Base-by-base conservation (phyloP, 345 rosid species). In the Arabis hirsuta region DNA sequence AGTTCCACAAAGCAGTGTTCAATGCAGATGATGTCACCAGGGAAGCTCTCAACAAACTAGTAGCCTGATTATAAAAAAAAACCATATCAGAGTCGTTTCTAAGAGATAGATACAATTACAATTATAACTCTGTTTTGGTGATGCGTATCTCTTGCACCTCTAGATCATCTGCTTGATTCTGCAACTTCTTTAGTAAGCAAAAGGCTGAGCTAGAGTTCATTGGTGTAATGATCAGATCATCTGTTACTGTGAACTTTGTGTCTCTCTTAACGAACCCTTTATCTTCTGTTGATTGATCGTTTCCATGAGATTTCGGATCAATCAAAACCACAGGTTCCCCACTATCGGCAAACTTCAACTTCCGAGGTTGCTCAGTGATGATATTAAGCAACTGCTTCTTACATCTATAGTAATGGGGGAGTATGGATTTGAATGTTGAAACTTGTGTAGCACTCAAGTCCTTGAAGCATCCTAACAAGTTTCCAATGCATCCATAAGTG, bases 1-100 rank as follows among this genome's bases (percentile, higher is more conserved):
- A 26, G 32, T 61, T 60, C 51, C 68, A 51, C 1, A 61, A 34
- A 51, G 61, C 68, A 50, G 61, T 51, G 68, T 50, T 71, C 75
- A 71, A 50, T 14, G 53, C 74, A 39, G 67, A 60, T 9, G 52
- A 22, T 26, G 59, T 60, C 59, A 19, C 9, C 67, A 71, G 27
- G 6, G 67, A 71, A 59, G 74, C 60, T 50, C 53, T 51, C 64
- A 69, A 13, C 42, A 59, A 12, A 69, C 22, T 56, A 6, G 39
- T 7, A 7, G 39, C 39, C 39, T 34, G 9, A 34, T 34, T 34
- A 34, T 9, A 34, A 34, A 34, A 34, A 5, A 31, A 27, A 27
- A 31, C 3, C 16, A 16, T 16, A 31, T 31, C 34, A 31, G 34
- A 31, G 4, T 31, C 6, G 34, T 31, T 31, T 31, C 34, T 4